These are phyloP conservation scores for Daldinia vernicosa DNA, from an alignment of 495 filamentous ascomycete genomes.

Conservation along the genomic window DNA sequence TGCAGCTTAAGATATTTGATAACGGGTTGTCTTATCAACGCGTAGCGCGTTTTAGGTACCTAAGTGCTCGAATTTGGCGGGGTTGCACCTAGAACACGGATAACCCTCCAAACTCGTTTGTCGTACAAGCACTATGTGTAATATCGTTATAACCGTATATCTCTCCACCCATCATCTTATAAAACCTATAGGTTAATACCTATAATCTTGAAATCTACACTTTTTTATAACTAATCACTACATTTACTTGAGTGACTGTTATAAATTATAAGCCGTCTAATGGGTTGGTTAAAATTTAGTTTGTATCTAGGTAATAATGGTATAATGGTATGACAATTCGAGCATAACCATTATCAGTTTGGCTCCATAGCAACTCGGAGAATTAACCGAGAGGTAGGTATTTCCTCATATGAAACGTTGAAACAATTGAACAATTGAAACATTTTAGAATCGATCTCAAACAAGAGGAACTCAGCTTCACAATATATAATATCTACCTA, in stretches of 20 bases:
- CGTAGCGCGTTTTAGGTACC: slow-evolving; percentile 30
- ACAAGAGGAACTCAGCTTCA: not conserved
- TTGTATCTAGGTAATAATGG: no score
- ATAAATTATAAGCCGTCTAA: no score
- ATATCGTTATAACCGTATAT: not conserved
- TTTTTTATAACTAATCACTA: no score
- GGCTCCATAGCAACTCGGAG: slow-evolving; percentile 27
- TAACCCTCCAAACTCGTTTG: no score
- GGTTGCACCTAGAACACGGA: not conserved
- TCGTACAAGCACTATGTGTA: no score
- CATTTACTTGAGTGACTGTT: no score
- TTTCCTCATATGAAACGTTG: not conserved
- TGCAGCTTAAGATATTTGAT: not conserved
- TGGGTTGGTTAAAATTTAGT: no score
- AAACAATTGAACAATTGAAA: slow-evolving; percentile 30
- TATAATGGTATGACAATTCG: no score
- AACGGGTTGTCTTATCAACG: slow-evolving; percentile 24
- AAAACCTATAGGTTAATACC: no score
- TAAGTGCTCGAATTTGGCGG: slow-evolving; percentile 6
- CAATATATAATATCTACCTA: no score
- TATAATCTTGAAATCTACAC: no score
- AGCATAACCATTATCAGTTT: not conserved
- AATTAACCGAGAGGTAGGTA: slow-evolving; percentile 8
- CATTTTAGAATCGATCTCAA: slow-evolving; percentile 31
- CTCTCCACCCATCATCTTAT: no score